Evolutionary conservation across 495 filamentous ascomycete genomes (phyloP).

Genomic region (Polyplosphaeria fusca): DNA sequence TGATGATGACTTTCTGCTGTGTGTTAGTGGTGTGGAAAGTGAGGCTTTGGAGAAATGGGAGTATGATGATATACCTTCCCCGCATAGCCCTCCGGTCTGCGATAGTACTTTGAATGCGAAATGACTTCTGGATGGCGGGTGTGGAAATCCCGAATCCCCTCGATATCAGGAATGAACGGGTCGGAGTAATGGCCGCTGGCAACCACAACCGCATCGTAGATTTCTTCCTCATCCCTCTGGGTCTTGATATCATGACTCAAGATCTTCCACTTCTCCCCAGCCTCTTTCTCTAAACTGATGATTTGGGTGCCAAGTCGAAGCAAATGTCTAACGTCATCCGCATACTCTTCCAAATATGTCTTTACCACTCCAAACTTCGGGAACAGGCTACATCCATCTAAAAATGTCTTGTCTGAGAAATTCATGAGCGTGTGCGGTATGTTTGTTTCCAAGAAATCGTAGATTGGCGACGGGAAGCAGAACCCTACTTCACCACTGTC

Average conservation of each 20-base stretch:
- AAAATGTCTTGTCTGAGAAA: slow-evolving; percentile 70
- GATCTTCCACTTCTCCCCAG: slow-evolving; percentile 50
- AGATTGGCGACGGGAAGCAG: slow-evolving; percentile 67
- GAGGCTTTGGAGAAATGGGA: too few relatives aligned
- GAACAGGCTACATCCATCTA: slow-evolving; percentile 62
- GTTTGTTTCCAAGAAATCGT: slow-evolving; percentile 79
- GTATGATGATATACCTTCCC: too few relatives aligned
- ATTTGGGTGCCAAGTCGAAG: slow-evolving; percentile 60
- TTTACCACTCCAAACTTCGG: slow-evolving; percentile 65
- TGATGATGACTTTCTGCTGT: slow-evolving; percentile 70
- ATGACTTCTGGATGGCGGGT: slow-evolving; percentile 59
- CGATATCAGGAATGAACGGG: slow-evolving; percentile 65
- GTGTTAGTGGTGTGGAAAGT: too few relatives aligned
- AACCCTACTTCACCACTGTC: slow-evolving; percentile 31
- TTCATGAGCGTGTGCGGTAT: slow-evolving; percentile 79
- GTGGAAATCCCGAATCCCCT: slow-evolving; percentile 57
- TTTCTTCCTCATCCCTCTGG: slow-evolving; percentile 37
- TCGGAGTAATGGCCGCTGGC: slow-evolving; percentile 77
- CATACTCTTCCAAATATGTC: slow-evolving; percentile 72
- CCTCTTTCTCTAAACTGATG: slow-evolving; percentile 42
- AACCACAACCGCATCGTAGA: slow-evolving; percentile 75
- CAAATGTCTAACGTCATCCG: slow-evolving; percentile 54
- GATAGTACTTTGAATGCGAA: slow-evolving; percentile 78
- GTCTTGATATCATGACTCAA: slow-evolving; percentile 49
- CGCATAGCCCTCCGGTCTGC: slow-evolving; percentile 56